Base-by-base conservation (phyloP, 2,329 filamentous ascomycete species). In the Capronia americana region DNA sequence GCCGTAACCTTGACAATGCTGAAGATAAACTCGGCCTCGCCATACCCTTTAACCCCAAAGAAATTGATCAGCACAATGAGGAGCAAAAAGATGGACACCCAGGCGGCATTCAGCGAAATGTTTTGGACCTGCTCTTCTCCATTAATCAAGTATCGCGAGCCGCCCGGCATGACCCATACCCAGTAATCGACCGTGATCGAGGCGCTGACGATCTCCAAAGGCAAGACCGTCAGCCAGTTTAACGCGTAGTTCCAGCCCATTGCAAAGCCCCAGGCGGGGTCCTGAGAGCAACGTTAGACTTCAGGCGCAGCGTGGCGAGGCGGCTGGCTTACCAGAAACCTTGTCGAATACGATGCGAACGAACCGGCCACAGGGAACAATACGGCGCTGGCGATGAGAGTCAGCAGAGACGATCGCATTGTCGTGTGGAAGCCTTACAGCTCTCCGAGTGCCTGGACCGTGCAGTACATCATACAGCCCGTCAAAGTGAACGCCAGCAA, bases 331-430 rank as follows among this genome's bases (percentile, higher is more conserved):
- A 61, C 58, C 20, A 98, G 79, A 74, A 98, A 97, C 20, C 94
- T 88, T 32, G 92, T 97, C 20, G 93, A 95, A 80, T 93, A 97
- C 7, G 92, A 89, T 0, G 92, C 92, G 76, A 97, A 98, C 2
- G 93, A 96, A 63, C 94, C 94, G 24, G 93, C 91, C 26, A 97
- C 90, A 3, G 94, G 94, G 73, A 94, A 97, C 12, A 93, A 81
- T 20, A 97, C 93, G 17, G 93, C 92, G 7, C 58, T 61, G 48
- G 30, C 4, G 44, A 10, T 10, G 28, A 41, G 12, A 12, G 17
- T 60, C 32, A 61, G 58, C 58, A 20, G 24, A 34, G 26, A 23
- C n/a, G 23, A n/a, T 51, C 44, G 57, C 48, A 26, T 55, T 34
- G 53, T 55, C 26, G 24, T 8, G 28, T 28, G 10, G 28, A 28